These are phyloP conservation scores for Saccharomycopsis sp. DNA, from an alignment of 805 yeast species.

Conservation along the genomic window DNA sequence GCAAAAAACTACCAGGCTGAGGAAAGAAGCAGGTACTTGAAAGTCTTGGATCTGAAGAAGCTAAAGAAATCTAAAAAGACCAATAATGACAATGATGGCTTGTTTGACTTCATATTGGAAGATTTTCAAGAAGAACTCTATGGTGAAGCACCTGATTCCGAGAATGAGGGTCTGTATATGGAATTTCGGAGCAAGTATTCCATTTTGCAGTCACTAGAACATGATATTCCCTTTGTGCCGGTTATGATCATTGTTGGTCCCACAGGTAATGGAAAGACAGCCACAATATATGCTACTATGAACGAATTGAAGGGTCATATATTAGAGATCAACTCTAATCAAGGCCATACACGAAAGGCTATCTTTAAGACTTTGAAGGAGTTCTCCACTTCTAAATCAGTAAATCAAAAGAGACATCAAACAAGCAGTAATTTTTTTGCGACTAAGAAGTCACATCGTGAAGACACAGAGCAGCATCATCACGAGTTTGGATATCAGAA, in stretches of 20 bases:
- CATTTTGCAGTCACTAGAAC: neutral
- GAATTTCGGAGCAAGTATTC: slow-evolving; percentile 22
- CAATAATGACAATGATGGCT: slow-evolving; percentile 22
- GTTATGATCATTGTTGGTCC: slow-evolving; percentile 64
- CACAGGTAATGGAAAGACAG: slow-evolving; percentile 71
- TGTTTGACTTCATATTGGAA: slow-evolving; percentile 31
- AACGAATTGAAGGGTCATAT: slow-evolving; percentile 60
- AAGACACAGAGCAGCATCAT: neutral
- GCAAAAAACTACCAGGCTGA: slow-evolving; percentile 12
- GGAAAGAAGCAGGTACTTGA: slow-evolving; percentile 7
- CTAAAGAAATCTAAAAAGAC: slow-evolving; percentile 15
- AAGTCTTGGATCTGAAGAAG: slow-evolving; percentile 25
- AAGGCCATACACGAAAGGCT: slow-evolving; percentile 65
- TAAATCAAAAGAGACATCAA: slow-evolving; percentile 37
- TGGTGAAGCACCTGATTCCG: slow-evolving; percentile 20
- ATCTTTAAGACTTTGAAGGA: slow-evolving; percentile 62
- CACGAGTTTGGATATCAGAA: slow-evolving; percentile 35
- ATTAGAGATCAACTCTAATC: slow-evolving; percentile 76
- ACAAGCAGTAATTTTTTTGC: slow-evolving; percentile 7
- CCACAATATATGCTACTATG: slow-evolving; percentile 63
- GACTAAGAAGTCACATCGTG: slow-evolving; percentile 16
- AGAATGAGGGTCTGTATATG: slow-evolving; percentile 8
- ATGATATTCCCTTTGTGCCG: slow-evolving; percentile 41
- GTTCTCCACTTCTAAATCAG: slow-evolving; percentile 76
- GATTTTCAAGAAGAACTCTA: slow-evolving; percentile 22